Evolutionary conservation across 2,329 filamentous ascomycete species (phyloP), one percentile per base, ranked within the genome.

Genomic region (Fusarium decemcellulare): DNA sequence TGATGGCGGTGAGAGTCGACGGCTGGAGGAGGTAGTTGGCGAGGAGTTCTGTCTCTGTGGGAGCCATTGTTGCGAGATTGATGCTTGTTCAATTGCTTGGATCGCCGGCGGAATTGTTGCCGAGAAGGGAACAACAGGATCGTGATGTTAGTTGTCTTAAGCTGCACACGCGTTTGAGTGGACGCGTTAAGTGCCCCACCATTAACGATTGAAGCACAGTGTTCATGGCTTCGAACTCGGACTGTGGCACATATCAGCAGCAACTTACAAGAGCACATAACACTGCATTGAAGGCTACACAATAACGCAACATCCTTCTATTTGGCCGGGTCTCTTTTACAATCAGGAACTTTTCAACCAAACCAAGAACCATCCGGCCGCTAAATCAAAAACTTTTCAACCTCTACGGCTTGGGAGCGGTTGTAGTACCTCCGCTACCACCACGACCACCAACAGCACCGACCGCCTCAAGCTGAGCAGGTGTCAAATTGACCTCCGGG

Each of bases 11-110:
- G 39, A 97, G 85, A 30, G 92, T 87, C 8, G 93, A 91, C 12
- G 94, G 92, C 32, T 91, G 86, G 37, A 97, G 87, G 62, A 97
- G 88, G 78, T 95, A 97, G 79, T 92, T 91, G 74, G 86, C 86
- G 54, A 97, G 87, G 69, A 97, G 92, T 30, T 89, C 87, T 59
- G 88, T 84, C 82, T 97, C 94, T 46, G 90, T 91, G 9, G 92
- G 90, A 5, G 92, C 84, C 91, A 94, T 94, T 64, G 67, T 83
- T 57, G 39, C 3, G 11, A 14, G 14, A 11, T 10, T 8, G 6
- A 29, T 29, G 5, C 12, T n/a, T 8, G 14, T 9, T 11, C 14
- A 36, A 14, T n/a, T 39, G 18, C 15, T 6, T 16, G 10, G 51
- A 56, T 55, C 9, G 2, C 23, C 34, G 29, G 34, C 16, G 9